Percentiles rank a stretch among this genome's conserved stretches.
phyloP scores from a whole-genome alignment of 1,139 yeast species.

The Kodamaea alishanica region DNA sequence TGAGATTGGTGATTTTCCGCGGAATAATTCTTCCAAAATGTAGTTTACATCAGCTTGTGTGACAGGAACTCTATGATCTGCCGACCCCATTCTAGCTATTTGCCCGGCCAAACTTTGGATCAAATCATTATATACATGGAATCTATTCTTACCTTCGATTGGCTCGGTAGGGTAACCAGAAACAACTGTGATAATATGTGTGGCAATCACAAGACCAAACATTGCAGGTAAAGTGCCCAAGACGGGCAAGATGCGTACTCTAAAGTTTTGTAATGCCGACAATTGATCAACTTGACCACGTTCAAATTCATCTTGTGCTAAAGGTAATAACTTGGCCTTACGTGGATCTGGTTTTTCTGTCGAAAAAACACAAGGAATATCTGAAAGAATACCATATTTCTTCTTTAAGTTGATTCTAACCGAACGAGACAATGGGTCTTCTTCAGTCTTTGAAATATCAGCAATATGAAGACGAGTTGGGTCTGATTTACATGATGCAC shows the following conservation, averaged over 20 bases:
- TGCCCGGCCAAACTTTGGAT: conserved; percentile 85
- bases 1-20: conserved; percentile 89
- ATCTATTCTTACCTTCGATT: conserved; percentile 86
- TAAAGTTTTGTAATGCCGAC: conserved; percentile 80
- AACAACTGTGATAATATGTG: conserved; percentile 71
- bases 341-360: conserved; percentile 96
- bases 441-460: conserved; percentile 61
- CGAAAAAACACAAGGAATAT: conserved; percentile 86
- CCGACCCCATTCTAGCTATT: conserved; percentile 67
- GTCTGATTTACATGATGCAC: conserved; percentile 77
- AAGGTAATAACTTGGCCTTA: conserved; percentile 81
- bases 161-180: conserved; percentile 89
- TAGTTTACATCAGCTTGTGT: conserved; percentile 73
- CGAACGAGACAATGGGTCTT: conserved; percentile 87
- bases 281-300: conserved; percentile 85
- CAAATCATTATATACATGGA: conserved; percentile 77
- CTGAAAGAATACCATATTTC: conserved; percentile 60
- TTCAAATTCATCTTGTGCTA: conserved; percentile 72
- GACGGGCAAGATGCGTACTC: conserved; percentile 92
- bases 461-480: conserved; percentile 45
- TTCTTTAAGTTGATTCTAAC: conserved; percentile 80
- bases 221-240: conserved; percentile 95
- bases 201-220: conserved; percentile 87
- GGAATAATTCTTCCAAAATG: conserved; percentile 85
- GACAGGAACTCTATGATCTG: conserved; percentile 70